Percentiles rank a stretch among this genome's conserved stretches.
Evolutionary conservation across 2,329 filamentous ascomycete species (phyloP).

Genomic region (Ramichloridium luteum): DNA sequence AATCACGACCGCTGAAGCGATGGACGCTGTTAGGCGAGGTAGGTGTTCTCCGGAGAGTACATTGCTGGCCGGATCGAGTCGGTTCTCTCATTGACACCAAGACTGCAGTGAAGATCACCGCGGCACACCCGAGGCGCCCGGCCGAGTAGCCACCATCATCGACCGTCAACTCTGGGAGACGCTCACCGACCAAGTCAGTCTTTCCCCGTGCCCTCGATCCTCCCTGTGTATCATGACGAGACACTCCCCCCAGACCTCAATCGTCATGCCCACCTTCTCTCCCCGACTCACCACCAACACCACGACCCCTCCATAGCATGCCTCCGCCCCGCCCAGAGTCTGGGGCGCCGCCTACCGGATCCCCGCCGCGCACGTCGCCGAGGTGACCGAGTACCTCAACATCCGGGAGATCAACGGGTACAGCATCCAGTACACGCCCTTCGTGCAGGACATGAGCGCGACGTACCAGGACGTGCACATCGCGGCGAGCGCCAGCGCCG

Average conservation of each 20-base stretch:
- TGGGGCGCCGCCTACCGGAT: slow-evolving; percentile 77
- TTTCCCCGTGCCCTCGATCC: too few relatives aligned
- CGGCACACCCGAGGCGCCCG: slow-evolving; percentile 75
- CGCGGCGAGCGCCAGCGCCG: slow-evolving; percentile 6
- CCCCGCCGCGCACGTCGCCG: slow-evolving; percentile 64
- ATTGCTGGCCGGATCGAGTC: neutral
- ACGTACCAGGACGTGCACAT: slow-evolving; percentile 33
- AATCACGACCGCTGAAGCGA: neutral
- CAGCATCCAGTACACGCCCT: slow-evolving; percentile 79
- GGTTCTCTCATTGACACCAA: slow-evolving; percentile 2
- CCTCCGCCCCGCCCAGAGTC: slow-evolving; percentile 51
- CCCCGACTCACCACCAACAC: neutral
- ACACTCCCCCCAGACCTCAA: neutral
- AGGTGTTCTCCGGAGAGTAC: slow-evolving; percentile 3
- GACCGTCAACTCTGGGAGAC: slow-evolving; percentile 71
- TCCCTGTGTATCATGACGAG: neutral
- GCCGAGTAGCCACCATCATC: slow-evolving; percentile 87
- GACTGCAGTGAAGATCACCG: slow-evolving; percentile 76
- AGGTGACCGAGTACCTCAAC: slow-evolving; percentile 83
- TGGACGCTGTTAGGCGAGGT: slow-evolving; percentile 23
- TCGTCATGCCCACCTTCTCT: neutral
- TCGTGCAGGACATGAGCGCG: slow-evolving; percentile 45
- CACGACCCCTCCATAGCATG: slow-evolving; percentile 33
- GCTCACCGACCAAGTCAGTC: slow-evolving; percentile 49
- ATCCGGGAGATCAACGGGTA: slow-evolving; percentile 97